Conservation (phyloP, 306 rosid genomes). For the Geum urbanum region DNA sequence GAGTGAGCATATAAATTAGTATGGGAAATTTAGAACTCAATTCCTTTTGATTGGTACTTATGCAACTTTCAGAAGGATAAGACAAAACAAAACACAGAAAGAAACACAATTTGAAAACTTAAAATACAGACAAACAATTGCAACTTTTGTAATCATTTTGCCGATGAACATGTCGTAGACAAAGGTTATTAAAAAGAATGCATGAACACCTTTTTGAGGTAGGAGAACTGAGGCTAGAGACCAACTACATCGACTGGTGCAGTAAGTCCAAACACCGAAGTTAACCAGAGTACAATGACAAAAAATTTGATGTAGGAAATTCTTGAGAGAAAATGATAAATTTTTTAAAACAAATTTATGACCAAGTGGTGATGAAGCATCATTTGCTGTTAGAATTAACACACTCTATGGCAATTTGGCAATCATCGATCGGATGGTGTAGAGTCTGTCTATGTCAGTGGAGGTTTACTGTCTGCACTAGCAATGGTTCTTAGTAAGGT, state of each 20-base stretch:
- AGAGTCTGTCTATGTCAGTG: constrained; percentile 6
- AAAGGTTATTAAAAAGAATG: too few relatives aligned
- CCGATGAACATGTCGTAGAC: too few relatives aligned
- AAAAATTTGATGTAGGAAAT: too few relatives aligned
- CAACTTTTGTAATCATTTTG: too few relatives aligned
- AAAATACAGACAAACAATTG: too few relatives aligned
- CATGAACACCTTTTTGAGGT: too few relatives aligned
- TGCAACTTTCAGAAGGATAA: background rate
- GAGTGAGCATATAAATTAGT: background rate
- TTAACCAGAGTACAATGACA: too few relatives aligned
- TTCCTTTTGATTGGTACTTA: background rate
- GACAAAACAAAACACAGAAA: background rate
- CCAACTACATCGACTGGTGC: too few relatives aligned
- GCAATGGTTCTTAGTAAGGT: constrained; percentile 21
- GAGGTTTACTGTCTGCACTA: constrained; percentile 14
- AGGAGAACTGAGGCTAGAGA: too few relatives aligned
- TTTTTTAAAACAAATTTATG: background rate
- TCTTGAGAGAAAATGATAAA: too few relatives aligned
- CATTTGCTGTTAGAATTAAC: background rate
- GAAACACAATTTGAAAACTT: too few relatives aligned
- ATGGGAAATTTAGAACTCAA: constrained; percentile 3
- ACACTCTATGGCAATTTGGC: background rate
- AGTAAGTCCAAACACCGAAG: too few relatives aligned
- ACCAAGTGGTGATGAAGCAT: background rate
- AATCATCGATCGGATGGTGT: background rate